Evolutionary conservation across 2,329 filamentous ascomycete species (phyloP).

Genomic region (Verticillium nonalfalfae): DNA sequence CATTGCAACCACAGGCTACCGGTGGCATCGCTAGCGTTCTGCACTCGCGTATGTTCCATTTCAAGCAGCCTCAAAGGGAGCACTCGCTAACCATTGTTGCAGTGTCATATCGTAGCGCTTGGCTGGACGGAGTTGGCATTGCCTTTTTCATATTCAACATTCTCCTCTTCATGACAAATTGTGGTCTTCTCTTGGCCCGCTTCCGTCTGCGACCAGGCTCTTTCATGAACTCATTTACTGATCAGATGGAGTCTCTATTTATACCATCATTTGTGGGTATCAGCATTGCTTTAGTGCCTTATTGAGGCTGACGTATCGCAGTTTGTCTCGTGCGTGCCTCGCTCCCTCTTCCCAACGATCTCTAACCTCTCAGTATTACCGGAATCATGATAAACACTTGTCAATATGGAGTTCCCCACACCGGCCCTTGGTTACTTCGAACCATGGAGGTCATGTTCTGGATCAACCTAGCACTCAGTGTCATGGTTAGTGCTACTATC

Average conservation of each 20-base stretch:
- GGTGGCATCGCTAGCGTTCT: constrained; percentile 52
- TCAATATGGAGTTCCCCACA: constrained; percentile 63
- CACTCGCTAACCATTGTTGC: background rate
- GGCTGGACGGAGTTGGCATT: constrained; percentile 52
- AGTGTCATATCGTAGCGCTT: constrained; percentile 48
- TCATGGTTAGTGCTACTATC: constrained; percentile 61
- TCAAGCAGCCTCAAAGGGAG: constrained; percentile 3
- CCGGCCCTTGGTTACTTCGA: constrained; percentile 54
- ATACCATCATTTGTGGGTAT: constrained; percentile 57
- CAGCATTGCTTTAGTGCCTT: background rate
- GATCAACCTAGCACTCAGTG: constrained; percentile 64
- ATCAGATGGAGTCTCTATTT: constrained; percentile 74
- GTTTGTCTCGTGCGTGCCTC: constrained; percentile 34
- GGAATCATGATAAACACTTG: constrained; percentile 74
- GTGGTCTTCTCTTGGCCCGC: constrained; percentile 56
- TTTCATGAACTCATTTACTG: constrained; percentile 64
- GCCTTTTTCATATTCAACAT: constrained; percentile 60
- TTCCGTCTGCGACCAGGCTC: constrained; percentile 66
- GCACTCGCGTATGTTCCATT: constrained; percentile 21
- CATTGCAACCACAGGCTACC: constrained; percentile 35
- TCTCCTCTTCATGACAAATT: constrained; percentile 56
- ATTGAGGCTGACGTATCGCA: constrained; percentile 11
- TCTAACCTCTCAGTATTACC: constrained; percentile 47
- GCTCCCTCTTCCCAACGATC: constrained; percentile 26
- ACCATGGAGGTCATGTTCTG: constrained; percentile 65